Percentiles rank a stretch among this genome's conserved stretches.
Evolutionary conservation across 805 yeast genomes (phyloP).

Genomic region (Candida wancherniae): DNA sequence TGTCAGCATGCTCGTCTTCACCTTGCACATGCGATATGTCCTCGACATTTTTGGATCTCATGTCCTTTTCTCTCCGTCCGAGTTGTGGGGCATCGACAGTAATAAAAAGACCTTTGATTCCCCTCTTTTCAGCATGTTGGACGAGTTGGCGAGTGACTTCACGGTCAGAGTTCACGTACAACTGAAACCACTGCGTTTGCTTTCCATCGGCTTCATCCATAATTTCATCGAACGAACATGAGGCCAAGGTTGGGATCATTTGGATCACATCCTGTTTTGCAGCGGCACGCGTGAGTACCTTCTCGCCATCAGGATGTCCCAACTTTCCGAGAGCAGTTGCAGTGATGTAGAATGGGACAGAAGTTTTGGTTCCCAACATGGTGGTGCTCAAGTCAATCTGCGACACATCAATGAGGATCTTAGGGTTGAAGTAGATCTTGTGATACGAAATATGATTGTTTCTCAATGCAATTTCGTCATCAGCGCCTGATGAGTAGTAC

Average conservation of each 20-base stretch:
- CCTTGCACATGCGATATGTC: conserved; percentile 24
- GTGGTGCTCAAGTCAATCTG: conserved; percentile 25
- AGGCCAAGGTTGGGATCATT: conserved; percentile 43
- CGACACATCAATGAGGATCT: conserved; percentile 31
- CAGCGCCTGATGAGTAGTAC: conserved; percentile 52
- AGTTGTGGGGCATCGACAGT: conserved; percentile 54
- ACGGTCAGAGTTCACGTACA: conserved; percentile 42
- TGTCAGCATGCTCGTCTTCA: conserved; percentile 51
- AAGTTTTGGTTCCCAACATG: conserved; percentile 29
- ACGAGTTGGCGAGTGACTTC: conserved; percentile 26
- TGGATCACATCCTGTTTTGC: conserved; percentile 39
- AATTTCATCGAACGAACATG: conserved; percentile 40
- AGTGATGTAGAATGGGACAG: conserved; percentile 44
- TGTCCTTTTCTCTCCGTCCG: conserved; percentile 83
- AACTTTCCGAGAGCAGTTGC: conserved; percentile 45
- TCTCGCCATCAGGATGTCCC: conserved; percentile 44
- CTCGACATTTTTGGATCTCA: conserved; percentile 46
- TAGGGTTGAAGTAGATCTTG: conserved; percentile 44
- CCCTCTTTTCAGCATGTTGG: conserved; percentile 34
- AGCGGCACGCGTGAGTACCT: conserved; percentile 37
- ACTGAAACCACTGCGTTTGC: conserved; percentile 46
- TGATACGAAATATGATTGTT: conserved; percentile 41
- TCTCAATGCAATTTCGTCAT: conserved; percentile 43
- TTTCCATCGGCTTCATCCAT: conserved; percentile 26
- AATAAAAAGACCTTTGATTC: conserved; percentile 45